phyloP scores from a whole-genome alignment of 345 rosid species.

The Sonneratia caseolaris region DNA sequence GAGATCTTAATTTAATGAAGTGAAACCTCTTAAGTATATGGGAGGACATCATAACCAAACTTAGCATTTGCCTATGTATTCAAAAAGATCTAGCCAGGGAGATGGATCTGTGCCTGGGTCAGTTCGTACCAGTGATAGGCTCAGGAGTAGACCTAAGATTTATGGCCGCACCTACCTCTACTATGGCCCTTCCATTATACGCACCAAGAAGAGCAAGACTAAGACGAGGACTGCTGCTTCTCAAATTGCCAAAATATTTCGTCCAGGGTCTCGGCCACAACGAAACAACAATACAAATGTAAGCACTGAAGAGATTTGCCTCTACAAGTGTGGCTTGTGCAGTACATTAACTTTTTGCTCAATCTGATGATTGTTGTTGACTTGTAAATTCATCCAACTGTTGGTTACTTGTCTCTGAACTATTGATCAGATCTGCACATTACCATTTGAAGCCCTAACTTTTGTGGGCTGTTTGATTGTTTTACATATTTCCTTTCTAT shows the following conservation, averaged over 20 bases:
- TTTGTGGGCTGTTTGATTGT: background rate
- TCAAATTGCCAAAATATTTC: constrained; percentile 75
- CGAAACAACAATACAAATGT: constrained; percentile 52
- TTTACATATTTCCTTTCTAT: background rate
- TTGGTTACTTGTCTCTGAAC: background rate
- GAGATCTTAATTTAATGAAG: background rate
- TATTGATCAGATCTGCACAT: background rate
- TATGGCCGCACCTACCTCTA: constrained; percentile 53
- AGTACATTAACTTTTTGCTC: background rate
- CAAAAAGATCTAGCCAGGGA: constrained; percentile 74
- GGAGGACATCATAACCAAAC: constrained; percentile 24
- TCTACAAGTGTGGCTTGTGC: background rate
- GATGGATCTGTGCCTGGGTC: constrained; percentile 79
- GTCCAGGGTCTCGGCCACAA: constrained; percentile 46
- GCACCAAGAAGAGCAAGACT: constrained; percentile 61
- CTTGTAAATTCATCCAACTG: background rate
- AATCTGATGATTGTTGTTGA: background rate
- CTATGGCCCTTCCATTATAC: constrained; percentile 50
- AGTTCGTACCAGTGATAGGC: constrained; percentile 88
- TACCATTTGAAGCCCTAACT: background rate
- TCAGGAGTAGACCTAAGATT: constrained; percentile 73
- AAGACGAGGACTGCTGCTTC: constrained; percentile 91
- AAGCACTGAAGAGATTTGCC: constrained; percentile 16
- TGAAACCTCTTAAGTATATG: constrained; percentile 29
- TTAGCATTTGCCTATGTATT: constrained; percentile 64